Evolutionary conservation across 345 rosid genomes (phyloP).

Genomic region (Murraya paniculata): DNA sequence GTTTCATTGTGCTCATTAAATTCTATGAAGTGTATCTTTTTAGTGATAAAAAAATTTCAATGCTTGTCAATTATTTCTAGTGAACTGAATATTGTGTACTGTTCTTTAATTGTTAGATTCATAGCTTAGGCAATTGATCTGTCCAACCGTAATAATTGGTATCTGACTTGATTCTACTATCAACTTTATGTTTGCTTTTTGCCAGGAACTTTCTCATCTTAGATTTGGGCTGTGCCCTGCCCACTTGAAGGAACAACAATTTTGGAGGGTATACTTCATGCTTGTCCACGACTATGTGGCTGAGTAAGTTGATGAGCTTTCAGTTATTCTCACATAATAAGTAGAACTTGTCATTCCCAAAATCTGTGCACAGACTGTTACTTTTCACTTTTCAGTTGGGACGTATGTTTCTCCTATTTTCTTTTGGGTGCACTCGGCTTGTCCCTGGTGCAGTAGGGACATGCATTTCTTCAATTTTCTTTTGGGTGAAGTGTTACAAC

Average conservation of each 20-base stretch:
- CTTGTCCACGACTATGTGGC: conserved; percentile 66
- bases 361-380: not conserved
- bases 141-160: not conserved
- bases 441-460: not conserved
- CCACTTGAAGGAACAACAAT: conserved; percentile 67
- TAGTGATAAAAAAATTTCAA: not conserved
- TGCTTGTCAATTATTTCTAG: not conserved
- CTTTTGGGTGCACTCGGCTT: not conserved
- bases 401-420: not conserved
- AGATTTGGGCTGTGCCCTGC: conserved; percentile 80
- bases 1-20: not conserved
- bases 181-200: not conserved
- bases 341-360: not conserved
- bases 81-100: not conserved
- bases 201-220: conserved; percentile 77
- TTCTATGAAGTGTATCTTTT: not conserved
- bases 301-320: conserved; percentile 41
- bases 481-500: not conserved
- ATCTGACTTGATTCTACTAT: conserved; percentile 1
- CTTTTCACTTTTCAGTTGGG: not conserved
- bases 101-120: not conserved
- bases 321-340: not conserved
- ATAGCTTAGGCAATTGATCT: conserved; percentile 1
- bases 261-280: conserved; percentile 81
- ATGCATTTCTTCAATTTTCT: too few species aligned